These are phyloP conservation scores for Diplotaxis tenuifolia DNA, from an alignment of 345 rosid species.

Conservation along the genomic window DNA sequence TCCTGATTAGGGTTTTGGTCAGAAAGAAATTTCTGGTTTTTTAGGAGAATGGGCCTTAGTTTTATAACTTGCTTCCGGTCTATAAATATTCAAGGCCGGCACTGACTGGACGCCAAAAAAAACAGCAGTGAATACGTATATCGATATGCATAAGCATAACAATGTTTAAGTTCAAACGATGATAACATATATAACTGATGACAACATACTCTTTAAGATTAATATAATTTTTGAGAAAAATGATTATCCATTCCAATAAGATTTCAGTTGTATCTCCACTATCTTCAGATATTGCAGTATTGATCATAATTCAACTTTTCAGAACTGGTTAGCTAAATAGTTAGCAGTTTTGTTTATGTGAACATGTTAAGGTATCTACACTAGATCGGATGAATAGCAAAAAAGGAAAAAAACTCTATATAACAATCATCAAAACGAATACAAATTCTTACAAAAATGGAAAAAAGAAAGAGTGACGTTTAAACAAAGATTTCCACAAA, in stretches of 20 bases:
- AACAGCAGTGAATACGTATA: background rate
- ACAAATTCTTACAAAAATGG: conserved; percentile 3
- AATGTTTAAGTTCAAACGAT: background rate
- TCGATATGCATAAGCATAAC: background rate
- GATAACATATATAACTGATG: background rate
- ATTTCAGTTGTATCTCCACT: conserved; percentile 9
- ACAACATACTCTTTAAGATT: background rate
- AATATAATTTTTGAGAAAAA: background rate
- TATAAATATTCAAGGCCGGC: too few species aligned
- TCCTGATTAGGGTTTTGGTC: too few species aligned
- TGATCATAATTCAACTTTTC: background rate
- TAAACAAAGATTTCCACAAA: conserved; percentile 26
- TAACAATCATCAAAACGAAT: conserved; percentile 16
- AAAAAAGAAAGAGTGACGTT: conserved; percentile 6
- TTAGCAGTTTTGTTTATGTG: background rate
- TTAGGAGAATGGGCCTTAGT: too few species aligned
- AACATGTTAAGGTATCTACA: background rate
- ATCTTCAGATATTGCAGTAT: conserved; percentile 1
- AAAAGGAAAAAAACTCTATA: background rate
- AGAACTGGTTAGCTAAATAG: background rate
- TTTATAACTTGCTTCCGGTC: too few species aligned
- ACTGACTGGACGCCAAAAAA: too few species aligned
- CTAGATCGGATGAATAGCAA: background rate
- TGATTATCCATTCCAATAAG: conserved; percentile 16
- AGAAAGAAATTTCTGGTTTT: too few species aligned